These are phyloP conservation scores for Cichorium intybus DNA, from an alignment of 140 eudicot species.

Conservation along the genomic window DNA sequence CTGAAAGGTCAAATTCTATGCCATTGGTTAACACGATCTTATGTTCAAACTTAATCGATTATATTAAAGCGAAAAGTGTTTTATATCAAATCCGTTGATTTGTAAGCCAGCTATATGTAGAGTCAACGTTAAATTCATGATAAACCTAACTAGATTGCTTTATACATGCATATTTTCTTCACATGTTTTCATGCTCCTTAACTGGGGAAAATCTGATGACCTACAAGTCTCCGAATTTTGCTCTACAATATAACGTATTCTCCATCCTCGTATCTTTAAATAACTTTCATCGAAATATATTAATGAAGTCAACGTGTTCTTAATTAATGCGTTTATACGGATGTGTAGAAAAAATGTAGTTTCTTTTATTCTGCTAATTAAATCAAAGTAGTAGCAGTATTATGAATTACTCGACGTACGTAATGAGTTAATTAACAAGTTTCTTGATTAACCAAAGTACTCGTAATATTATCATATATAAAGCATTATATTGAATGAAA, in stretches of 20 bases:
- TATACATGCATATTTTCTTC: conserved; percentile 11
- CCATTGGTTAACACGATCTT: too few relatives aligned
- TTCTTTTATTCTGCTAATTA: neutral
- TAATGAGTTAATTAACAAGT: neutral
- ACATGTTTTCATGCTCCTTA: conserved; percentile 2
- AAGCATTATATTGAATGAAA: neutral
- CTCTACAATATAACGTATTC: neutral
- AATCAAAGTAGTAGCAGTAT: neutral
- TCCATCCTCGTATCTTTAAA: neutral
- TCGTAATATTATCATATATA: too few relatives aligned
- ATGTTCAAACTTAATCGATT: too few relatives aligned
- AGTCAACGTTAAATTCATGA: conserved; percentile 15
- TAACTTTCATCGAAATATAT: neutral
- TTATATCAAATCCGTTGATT: conserved; percentile 1
- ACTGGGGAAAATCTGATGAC: conserved; percentile 16
- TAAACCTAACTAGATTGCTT: conserved; percentile 13
- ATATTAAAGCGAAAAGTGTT: too few relatives aligned
- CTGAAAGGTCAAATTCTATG: too few relatives aligned
- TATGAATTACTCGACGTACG: neutral
- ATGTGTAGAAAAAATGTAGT: neutral
- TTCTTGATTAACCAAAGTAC: neutral
- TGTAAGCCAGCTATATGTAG: neutral
- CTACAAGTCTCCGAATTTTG: conserved; percentile 1
- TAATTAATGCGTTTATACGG: neutral
- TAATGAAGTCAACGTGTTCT: neutral